These are phyloP conservation scores for Sclerotiophoma versabilis DNA, from an alignment of 2,329 filamentous ascomycete species.

Conservation along the genomic window DNA sequence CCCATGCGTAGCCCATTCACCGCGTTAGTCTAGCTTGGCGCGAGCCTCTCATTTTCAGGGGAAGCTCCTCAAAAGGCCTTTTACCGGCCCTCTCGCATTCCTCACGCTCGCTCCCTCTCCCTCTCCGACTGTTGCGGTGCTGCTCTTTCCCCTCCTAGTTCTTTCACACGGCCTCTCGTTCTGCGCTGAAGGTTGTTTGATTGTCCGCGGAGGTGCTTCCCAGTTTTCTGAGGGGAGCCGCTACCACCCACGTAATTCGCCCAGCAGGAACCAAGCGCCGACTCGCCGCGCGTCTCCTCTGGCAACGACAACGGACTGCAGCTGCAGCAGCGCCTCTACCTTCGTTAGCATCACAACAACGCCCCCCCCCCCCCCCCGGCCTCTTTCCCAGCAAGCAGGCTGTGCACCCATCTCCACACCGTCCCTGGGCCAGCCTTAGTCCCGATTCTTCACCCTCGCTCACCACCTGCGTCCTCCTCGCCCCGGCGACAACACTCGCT, in stretches of 20 bases:
- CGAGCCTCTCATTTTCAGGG: slow-evolving; percentile 40
- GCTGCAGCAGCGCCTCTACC: slow-evolving; percentile 36
- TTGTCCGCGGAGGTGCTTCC: slow-evolving; percentile 17
- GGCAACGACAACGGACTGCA: slow-evolving; percentile 37
- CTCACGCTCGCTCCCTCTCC: slow-evolving; percentile 41
- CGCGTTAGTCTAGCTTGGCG: slow-evolving; percentile 37
- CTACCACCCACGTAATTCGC: slow-evolving; percentile 25
- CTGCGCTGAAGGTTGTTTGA: slow-evolving; percentile 28
- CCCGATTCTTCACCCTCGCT: slow-evolving; percentile 9
- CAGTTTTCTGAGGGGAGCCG: slow-evolving; percentile 33
- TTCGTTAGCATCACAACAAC: slow-evolving; percentile 37
- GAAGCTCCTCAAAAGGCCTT: slow-evolving; percentile 42
- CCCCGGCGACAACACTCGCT: slow-evolving; percentile 19
- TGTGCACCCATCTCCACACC: slow-evolving; percentile 3
- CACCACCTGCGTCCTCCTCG: slow-evolving; percentile 18
- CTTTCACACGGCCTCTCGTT: slow-evolving; percentile 43
- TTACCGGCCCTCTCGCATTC: slow-evolving; percentile 41
- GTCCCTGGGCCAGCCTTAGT: not conserved
- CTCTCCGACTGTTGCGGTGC: slow-evolving; percentile 24
- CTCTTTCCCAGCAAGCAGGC: slow-evolving; percentile 10
- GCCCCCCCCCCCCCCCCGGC: slow-evolving; percentile 13
- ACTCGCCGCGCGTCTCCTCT: slow-evolving; percentile 44
- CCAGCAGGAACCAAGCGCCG: slow-evolving; percentile 34
- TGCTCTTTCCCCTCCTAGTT: slow-evolving; percentile 26
- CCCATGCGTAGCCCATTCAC: slow-evolving; percentile 32